Percentiles rank a stretch among this genome's conserved stretches.
These are phyloP conservation scores for Chamaenerion angustifolium DNA, from an alignment of 345 rosid species.

Conservation along the genomic window DNA sequence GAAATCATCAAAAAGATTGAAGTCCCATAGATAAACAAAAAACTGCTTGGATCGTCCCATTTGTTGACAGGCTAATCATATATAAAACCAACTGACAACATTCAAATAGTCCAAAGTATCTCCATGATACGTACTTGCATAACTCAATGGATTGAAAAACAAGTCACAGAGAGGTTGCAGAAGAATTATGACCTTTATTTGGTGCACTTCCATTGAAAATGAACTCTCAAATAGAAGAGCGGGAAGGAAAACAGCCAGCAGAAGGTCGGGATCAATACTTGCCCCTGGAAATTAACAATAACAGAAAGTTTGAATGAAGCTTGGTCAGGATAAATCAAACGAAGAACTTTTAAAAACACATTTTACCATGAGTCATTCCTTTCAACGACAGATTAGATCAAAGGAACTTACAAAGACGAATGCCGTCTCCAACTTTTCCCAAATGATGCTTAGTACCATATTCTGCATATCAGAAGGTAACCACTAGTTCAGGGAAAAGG, in stretches of 20 bases:
- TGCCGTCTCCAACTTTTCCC: constrained; percentile 78
- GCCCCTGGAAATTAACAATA: constrained; percentile 45
- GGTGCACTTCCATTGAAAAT: constrained; percentile 88
- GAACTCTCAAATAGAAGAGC: constrained; percentile 96
- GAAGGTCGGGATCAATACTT: constrained; percentile 61
- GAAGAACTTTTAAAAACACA: not conserved
- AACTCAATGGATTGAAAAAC: not conserved
- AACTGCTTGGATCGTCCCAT: no score
- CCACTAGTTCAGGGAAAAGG: no score
- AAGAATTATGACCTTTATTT: constrained; percentile 56
- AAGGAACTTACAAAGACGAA: constrained; percentile 69
- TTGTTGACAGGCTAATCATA: no score
- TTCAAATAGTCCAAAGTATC: no score
- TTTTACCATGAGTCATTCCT: not conserved
- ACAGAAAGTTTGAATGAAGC: not conserved
- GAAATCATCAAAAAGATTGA: no score
- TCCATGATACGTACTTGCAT: not conserved
- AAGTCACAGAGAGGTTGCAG: not conserved
- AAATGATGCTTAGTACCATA: constrained; percentile 58
- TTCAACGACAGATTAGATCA: not conserved
- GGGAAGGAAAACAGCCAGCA: constrained; percentile 90
- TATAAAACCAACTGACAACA: no score
- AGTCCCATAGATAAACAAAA: no score
- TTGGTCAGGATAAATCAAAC: not conserved
- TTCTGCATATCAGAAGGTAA: constrained; percentile 34